Base-by-base conservation (phyloP, 495 filamentous ascomycete species). In the Bathelium albidoporum region DNA sequence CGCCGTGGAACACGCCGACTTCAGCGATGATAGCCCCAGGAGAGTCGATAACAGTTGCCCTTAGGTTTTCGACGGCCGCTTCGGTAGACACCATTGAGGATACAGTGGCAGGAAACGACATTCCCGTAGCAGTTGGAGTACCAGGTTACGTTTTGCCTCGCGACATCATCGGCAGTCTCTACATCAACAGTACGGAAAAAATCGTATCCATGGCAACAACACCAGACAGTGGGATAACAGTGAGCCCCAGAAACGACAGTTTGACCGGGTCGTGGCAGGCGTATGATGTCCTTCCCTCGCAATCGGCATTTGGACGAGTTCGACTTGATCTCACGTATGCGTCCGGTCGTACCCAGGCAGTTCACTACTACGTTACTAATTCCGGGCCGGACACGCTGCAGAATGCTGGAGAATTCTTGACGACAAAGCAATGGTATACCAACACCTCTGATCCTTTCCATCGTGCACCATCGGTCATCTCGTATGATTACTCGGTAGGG, bases 291-390 rank as follows among this genome's bases (percentile, higher is more conserved):
- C 70, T 69, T 9, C 73, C 76, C 0, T 59, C 59, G 9, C 62
- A 65, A 12, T 65, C 60, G 0, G 66, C 69, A 28, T 79, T 73
- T 70, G 80, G 80, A 7, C 73, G 79, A 41, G 71, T 69, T 44
- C 70, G 73, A 64, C 59, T 81, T 9, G 72, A 66, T 0, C 71
- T 83, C 32, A 65, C 63, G 0, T 82, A 80, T 59, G 69, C 62
- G 12, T 72, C 79, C 39, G 75, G 72, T 12, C 71, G 70, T 34
- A 72, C 60, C 3, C 80, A 82, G 66, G 75, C 78, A 0, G 63
- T 82, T 2, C 79, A 81, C 59, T 83, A 82, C 68, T 78, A 73
- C 52, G 72, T 83, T 58, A 79, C 77, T 0, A 77, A 80, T 59
- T 41, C 75, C 0, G 68, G 69, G 1, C 66, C 73, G 12, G 29